A percentile compares a stretch with the other conserved stretches of the same genome.
phyloP scores from a whole-genome alignment of 2,329 filamentous ascomycete genomes.

The Fusarium bulbicola region DNA sequence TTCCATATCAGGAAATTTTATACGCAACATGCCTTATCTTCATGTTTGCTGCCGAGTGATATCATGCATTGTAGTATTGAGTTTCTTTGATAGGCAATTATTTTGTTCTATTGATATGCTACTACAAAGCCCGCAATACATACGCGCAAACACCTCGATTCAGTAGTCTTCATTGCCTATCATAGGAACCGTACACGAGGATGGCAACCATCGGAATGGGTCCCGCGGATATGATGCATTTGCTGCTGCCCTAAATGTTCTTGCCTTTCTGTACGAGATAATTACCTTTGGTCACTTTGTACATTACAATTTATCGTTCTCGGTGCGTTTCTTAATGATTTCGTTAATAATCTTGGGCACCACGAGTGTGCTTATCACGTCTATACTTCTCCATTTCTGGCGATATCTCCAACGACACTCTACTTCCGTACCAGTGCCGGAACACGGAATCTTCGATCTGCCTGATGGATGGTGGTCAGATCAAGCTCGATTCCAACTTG shows the following conservation, averaged over 20 bases:
- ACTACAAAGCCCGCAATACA: rapidly evolving
- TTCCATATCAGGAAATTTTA: background rate
- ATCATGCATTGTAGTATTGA: no score
- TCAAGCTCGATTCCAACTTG: background rate
- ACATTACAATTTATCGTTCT: rapidly evolving
- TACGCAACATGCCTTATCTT: background rate
- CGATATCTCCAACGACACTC: background rate
- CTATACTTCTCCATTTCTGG: background rate
- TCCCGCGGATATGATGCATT: rapidly evolving
- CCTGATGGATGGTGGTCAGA: background rate
- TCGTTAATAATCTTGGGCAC: rapidly evolving
- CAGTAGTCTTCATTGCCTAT: background rate
- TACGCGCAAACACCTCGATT: rapidly evolving
- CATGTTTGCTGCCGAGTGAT: no score
- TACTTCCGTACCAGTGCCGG: rapidly evolving
- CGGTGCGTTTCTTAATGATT: rapidly evolving
- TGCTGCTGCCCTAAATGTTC: rapidly evolving
- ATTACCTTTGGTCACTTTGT: rapidly evolving
- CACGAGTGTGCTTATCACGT: background rate
- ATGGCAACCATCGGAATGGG: rapidly evolving
- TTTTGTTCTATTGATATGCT: rapidly evolving
- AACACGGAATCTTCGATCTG: background rate
- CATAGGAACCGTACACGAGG: background rate
- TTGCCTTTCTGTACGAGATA: rapidly evolving
- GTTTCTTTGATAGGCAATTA: background rate